A percentile compares a stretch with the other conserved stretches of the same genome.
These are phyloP conservation scores for Naganishia friedmannii DNA, from an alignment of 768 basidiomycete species.

Conservation along the genomic window DNA sequence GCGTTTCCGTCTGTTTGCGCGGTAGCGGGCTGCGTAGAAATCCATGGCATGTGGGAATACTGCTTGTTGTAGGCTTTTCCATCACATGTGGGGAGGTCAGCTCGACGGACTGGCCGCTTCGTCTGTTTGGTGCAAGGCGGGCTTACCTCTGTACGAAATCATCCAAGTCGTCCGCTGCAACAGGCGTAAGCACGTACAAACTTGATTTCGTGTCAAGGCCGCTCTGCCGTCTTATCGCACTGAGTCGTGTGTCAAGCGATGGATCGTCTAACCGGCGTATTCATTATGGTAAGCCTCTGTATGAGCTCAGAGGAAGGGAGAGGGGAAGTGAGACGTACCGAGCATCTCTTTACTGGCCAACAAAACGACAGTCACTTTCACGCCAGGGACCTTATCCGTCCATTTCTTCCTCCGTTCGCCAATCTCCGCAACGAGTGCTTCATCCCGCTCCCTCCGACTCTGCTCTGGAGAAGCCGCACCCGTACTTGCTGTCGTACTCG, in stretches of 20 bases:
- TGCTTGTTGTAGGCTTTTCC: constrained; percentile 73
- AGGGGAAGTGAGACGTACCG: constrained; percentile 58
- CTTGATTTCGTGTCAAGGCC: constrained; percentile 87
- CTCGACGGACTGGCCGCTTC: too few species aligned
- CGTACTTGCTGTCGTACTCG: too few species aligned
- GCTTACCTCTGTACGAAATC: constrained; percentile 81
- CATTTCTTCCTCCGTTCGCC: constrained; percentile 72
- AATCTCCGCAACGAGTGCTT: constrained; percentile 75
- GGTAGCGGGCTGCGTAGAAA: constrained; percentile 88
- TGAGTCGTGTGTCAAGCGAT: constrained; percentile 73
- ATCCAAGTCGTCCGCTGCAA: constrained; percentile 73
- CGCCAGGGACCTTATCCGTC: constrained; percentile 73
- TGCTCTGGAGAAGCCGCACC: constrained; percentile 41
- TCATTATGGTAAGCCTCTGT: too few species aligned
- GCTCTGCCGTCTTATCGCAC: constrained; percentile 80
- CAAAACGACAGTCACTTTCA: constrained; percentile 91
- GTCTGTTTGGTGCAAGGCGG: too few species aligned
- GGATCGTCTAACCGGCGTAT: constrained; percentile 66
- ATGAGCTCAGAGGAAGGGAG: background rate
- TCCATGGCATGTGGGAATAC: constrained; percentile 84
- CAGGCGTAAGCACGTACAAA: constrained; percentile 90
- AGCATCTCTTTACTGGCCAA: constrained; percentile 84
- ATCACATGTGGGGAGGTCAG: background rate
- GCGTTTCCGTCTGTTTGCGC: constrained; percentile 84
- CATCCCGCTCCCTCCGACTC: constrained; percentile 62